Conservation (phyloP, 1,284 basidiomycete genomes). For the Sanghuangporus baumii region DNA sequence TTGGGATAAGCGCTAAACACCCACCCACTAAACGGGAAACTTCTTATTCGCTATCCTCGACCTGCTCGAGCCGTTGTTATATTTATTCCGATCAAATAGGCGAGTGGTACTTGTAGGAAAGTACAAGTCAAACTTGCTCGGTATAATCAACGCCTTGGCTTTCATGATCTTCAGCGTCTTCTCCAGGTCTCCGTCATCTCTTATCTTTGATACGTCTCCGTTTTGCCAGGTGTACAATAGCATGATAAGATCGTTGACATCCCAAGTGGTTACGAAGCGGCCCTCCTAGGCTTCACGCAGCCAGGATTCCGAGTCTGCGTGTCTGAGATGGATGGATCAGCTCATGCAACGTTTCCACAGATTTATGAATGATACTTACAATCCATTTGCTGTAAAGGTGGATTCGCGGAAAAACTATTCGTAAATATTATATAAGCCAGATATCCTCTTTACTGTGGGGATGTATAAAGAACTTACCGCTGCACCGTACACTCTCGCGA, state of each 20-base stretch:
- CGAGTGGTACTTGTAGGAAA: constrained; percentile 25
- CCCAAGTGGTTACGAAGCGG: constrained; percentile 30
- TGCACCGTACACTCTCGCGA: constrained; percentile 32
- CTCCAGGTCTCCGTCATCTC: constrained; percentile 23
- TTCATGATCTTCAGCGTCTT: constrained; percentile 27
- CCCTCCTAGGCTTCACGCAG: constrained; percentile 34
- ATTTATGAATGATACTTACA: constrained; percentile 21
- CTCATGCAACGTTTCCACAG: not conserved
- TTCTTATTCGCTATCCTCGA: constrained; percentile 27
- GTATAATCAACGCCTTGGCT: constrained; percentile 30
- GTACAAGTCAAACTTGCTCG: constrained; percentile 30
- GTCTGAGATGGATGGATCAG: constrained; percentile 20
- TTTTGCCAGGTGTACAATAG: constrained; percentile 35
- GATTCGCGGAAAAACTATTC: constrained; percentile 34
- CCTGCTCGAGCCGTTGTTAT: constrained; percentile 17
- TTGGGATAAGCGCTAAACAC: constrained; percentile 26
- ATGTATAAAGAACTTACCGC: constrained; percentile 23
- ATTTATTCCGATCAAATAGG: not conserved
- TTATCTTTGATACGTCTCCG: constrained; percentile 33
- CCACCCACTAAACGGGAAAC: constrained; percentile 26
- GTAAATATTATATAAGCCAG: not conserved
- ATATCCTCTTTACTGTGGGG: not conserved
- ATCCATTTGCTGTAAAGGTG: constrained; percentile 27
- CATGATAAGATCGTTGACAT: constrained; percentile 36
- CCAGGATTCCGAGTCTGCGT: constrained; percentile 28